Evolutionary conservation across 2,329 filamentous ascomycete genomes (phyloP), one percentile per base, ranked within the genome.

Genomic region (Penicillium aurantiogriseum): DNA sequence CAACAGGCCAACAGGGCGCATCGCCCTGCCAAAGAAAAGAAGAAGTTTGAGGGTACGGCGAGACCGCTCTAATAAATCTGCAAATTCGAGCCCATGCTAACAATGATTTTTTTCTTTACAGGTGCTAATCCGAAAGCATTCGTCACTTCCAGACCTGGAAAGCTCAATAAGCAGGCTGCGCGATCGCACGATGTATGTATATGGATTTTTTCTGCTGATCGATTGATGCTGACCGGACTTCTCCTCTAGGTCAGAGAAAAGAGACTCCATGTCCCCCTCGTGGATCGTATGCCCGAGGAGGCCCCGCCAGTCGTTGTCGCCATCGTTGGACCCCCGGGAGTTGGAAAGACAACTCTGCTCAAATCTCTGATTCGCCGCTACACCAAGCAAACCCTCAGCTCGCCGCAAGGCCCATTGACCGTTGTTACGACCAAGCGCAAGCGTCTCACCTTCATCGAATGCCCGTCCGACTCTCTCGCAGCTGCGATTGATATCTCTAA

Each of bases 401-500:
- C 93, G 33, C 94, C 94, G 0, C 88, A 90, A 66, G 94, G 94
- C 0, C 94, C 94, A 4, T 88, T 99, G 59, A 99, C 95, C 2
- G 89, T 99, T 49, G 92, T 99, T 46, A 97, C 94, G 0, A 96
- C 92, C 57, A 99, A 97, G 80, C 90, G 93, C 70, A 88, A 96
- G 73, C 88, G 94, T 38, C 83, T 99, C 48, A 99, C 94, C 0
- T 97, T 99, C 73, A 79, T 99, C 70, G 94, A 99, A 84, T 96
- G 91, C 71, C 92, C 95, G n/a, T 93, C 84, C 61, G 85, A 97
- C 71, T 92, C 94, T 67, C 85, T 99, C 53, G 92, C 95, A 61
- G 89, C 90, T 64, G 97, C 97, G 91, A 92, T 99, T 63, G 94
- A 99, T 75, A 84, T 97, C 56, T 91, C 94, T 58, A 99, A 99